These are phyloP conservation scores for Candida saitoana DNA, from an alignment of 805 yeast genomes.

Conservation along the genomic window DNA sequence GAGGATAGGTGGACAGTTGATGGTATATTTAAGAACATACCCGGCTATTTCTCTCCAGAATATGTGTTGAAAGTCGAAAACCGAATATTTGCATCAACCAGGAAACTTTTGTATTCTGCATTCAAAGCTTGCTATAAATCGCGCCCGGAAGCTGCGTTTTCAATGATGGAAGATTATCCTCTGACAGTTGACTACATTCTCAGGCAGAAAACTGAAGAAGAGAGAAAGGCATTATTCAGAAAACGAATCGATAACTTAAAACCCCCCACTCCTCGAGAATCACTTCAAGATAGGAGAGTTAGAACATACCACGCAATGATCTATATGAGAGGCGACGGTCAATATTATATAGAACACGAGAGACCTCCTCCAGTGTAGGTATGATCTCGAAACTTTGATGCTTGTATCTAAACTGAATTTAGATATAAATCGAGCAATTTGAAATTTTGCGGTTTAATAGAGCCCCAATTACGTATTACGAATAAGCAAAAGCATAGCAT, in stretches of 20 bases:
- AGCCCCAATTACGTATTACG: too few species aligned
- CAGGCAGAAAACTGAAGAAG: conserved; percentile 13
- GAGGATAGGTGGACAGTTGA: conserved; percentile 8
- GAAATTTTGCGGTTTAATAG: background rate
- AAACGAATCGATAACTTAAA: conserved; percentile 16
- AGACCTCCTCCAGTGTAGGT: too few species aligned
- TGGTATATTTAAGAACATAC: conserved; percentile 17
- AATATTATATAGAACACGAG: too few species aligned
- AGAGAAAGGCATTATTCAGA: conserved; percentile 20
- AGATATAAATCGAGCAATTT: too few species aligned
- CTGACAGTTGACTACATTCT: conserved; percentile 28
- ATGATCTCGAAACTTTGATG: background rate
- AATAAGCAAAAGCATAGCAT: too few species aligned
- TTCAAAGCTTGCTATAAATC: conserved; percentile 16
- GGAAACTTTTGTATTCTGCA: conserved; percentile 12
- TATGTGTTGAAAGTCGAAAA: conserved; percentile 19
- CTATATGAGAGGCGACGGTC: background rate
- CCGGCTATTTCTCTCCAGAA: conserved; percentile 31
- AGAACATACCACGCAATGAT: conserved; percentile 23
- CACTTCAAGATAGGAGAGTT: conserved; percentile 17
- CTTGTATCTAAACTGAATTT: background rate
- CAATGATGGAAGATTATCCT: conserved; percentile 31
- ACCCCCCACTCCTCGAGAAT: conserved; percentile 19
- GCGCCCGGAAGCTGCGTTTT: conserved; percentile 19
- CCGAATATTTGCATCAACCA: conserved; percentile 16